Evolutionary conservation across 2,329 filamentous ascomycete species (phyloP), one percentile per base, ranked within the genome.

Genomic region (Penicillium sp.): DNA sequence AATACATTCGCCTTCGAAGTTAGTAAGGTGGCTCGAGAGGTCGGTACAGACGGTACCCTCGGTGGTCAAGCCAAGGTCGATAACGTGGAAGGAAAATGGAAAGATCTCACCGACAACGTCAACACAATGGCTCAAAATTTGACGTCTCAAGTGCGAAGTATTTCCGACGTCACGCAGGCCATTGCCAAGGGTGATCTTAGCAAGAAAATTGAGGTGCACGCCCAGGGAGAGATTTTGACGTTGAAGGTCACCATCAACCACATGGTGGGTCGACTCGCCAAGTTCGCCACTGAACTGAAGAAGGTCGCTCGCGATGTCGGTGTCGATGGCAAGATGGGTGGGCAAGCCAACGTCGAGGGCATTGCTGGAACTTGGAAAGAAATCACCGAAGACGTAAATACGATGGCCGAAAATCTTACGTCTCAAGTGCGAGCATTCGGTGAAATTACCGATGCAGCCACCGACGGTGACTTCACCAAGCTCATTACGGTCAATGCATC

Each of bases 371-470:
- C 92, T 48, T 99, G 92, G 94, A 96, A 96, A 69, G 92, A 99
- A 71, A 97, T 99, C 64, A 97, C 94, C 0, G 92, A 91, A 47
- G 90, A 96, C 68, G 91, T 96, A 71, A 96, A 96, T 71, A 96
- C 90, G 44, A 95, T 95, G 90, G 86, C 86, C 28, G 80, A 88
- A 63, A 89, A 89, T 58, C 73, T 95, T 77, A 97, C 92, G 3
- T 94, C 92, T 0, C 94, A 99, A 82, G 94, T 99, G 64, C 88
- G 94, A 63, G 94, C 94, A 33, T 99, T 99, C 72, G 94, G 92
- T 48, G 92, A 97, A 69, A 97, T 99, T 64, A 96, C 92, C n/a
- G 95, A 96, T 71, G 86, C 94, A 33, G 94, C 94, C 25, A 96
- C 92, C 53, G 92, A 96, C 69, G 94, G 94, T 57, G 92, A 99